Conservation (phyloP, 768 basidiomycete species). For the Fomitopsis serialis region DNA sequence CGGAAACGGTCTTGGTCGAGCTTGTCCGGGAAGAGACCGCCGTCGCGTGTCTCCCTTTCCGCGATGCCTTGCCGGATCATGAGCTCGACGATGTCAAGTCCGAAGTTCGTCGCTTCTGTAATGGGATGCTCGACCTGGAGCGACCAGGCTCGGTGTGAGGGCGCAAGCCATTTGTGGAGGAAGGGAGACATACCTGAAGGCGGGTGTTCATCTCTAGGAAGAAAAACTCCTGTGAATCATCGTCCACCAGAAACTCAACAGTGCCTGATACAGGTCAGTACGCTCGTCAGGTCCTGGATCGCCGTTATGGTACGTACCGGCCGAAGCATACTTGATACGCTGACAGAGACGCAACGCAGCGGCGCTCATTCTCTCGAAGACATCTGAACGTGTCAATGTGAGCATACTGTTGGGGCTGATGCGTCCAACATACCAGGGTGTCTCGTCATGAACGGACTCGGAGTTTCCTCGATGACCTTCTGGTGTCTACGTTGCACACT, state of each 20-base stretch:
- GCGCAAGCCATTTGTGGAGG: background rate
- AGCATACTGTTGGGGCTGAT: too few species aligned
- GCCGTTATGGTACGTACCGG: slow-evolving; percentile 31
- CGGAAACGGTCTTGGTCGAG: slow-evolving; percentile 35
- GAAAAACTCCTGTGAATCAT: slow-evolving; percentile 47
- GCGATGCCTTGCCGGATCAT: slow-evolving; percentile 57
- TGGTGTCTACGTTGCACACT: slow-evolving; percentile 66
- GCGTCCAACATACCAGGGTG: slow-evolving; percentile 42
- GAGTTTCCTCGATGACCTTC: slow-evolving; percentile 68
- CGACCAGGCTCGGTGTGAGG: background rate
- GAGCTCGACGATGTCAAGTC: slow-evolving; percentile 56
- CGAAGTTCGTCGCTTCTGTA: slow-evolving; percentile 49
- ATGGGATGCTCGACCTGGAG: slow-evolving; percentile 61
- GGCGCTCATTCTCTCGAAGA: slow-evolving; percentile 43
- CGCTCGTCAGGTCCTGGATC: background rate
- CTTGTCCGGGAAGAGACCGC: slow-evolving; percentile 16
- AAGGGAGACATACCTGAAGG: slow-evolving; percentile 45
- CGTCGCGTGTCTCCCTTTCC: slow-evolving; percentile 22
- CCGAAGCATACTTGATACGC: slow-evolving; percentile 50
- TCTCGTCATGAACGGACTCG: slow-evolving; percentile 48
- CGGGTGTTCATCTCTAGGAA: slow-evolving; percentile 74
- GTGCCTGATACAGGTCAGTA: slow-evolving; percentile 38
- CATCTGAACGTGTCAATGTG: slow-evolving; percentile 24
- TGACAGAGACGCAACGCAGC: slow-evolving; percentile 47
- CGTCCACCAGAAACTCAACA: slow-evolving; percentile 61